Evolutionary conservation across 257 asterid genomes (phyloP).

Genomic region (Ehretia macrophylla): DNA sequence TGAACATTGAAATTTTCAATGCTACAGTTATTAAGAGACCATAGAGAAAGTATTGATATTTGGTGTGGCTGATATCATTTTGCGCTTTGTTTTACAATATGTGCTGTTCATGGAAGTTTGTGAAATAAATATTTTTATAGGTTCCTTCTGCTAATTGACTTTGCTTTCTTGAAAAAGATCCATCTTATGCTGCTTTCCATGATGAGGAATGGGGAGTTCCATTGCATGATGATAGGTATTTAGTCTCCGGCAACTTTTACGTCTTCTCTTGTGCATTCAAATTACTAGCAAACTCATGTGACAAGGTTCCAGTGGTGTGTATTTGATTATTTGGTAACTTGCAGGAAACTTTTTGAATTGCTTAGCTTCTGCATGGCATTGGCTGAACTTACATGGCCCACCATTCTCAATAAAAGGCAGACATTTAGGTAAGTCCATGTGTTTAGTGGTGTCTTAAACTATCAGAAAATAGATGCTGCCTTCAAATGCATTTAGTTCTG

Average conservation of each 20-base stretch:
- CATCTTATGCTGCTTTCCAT: constrained; percentile 38
- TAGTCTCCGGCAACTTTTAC: constrained; percentile 4
- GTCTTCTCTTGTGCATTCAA: background rate
- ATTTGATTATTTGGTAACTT: background rate
- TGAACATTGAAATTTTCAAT: background rate
- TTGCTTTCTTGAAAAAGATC: constrained; percentile 28
- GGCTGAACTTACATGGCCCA: constrained; percentile 45
- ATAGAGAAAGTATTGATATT: no score
- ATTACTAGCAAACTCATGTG: background rate
- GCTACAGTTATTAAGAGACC: no score
- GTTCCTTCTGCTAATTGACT: constrained; percentile 3
- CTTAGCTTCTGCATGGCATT: constrained; percentile 32
- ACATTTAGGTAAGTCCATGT: constrained; percentile 28
- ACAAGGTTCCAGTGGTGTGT: background rate
- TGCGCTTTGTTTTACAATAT: background rate
- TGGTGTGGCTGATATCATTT: background rate
- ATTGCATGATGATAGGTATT: constrained; percentile 37
- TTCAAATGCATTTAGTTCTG: background rate
- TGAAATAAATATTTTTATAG: background rate
- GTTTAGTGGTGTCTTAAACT: background rate
- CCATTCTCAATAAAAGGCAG: constrained; percentile 36
- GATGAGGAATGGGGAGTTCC: constrained; percentile 68
- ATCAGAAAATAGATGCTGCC: background rate
- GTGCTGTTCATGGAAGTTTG: background rate
- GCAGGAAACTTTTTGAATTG: constrained; percentile 38